Evolutionary conservation across 2,329 filamentous ascomycete genomes (phyloP), one percentile per base, ranked within the genome.

Genomic region (Penicillium sp.): DNA sequence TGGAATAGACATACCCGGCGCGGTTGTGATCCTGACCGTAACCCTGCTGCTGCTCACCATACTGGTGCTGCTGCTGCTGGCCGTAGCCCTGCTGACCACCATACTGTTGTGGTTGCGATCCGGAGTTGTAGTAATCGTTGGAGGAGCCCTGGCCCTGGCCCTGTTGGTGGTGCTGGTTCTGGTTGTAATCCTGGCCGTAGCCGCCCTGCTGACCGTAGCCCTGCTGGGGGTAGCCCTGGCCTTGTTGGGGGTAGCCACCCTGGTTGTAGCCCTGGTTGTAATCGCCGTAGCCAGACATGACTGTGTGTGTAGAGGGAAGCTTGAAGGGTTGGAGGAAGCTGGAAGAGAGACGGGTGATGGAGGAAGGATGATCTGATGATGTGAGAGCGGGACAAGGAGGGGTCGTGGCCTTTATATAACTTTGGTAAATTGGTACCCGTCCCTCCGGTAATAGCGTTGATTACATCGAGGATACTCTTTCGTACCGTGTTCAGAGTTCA

Each of bases 21-120:
- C 69, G 71, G 65, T 69, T 62, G 59, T 70, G 65, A 48, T 71
- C 67, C 57, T 76, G 69, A 63, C 57, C 62, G 45, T 71, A 70
- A 48, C 69, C 66, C 15, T 61, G 61, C 31, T 64, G 59, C 45
- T 69, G 65, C 54, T 63, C 67, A 49, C 63, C 63, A 57, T 66
- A 63, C 42, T 61, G 57, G 31, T 45, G 35, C 54, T 67, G 61
- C 35, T 69, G 64, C 37, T 72, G 68, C 59, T 73, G 70, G 59
- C 69, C 61, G 51, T 72, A 67, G 53, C 67, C 65, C 42, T 70
- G 37, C 41, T 59, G 62, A 15, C 43, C 57, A 39, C 58, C 55
- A 12, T 43, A 43, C 20, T 61, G 61, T 22, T 65, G 60, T 34
- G 64, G 60, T 17, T 70, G 69, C 48, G 68, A 61, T 43, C 63